Evolutionary conservation across 2,329 filamentous ascomycete species (phyloP), one percentile per base, ranked within the genome.

Genomic region (Aschersonia sp.): DNA sequence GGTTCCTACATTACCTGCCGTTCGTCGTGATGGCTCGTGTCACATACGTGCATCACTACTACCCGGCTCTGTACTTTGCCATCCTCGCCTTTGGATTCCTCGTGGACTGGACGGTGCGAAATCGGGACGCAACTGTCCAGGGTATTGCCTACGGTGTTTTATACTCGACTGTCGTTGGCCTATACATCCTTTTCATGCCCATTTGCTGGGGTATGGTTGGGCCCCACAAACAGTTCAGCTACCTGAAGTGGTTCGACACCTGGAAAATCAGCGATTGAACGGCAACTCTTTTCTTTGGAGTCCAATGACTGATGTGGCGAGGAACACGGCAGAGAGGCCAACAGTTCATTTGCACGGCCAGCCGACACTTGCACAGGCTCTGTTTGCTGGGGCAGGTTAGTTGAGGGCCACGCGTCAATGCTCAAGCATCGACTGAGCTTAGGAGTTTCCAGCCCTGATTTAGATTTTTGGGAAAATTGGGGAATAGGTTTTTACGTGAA

Each of bases 21-120:
- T 98, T 97, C 67, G 79, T 95, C 58, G 80, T 92, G 60, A 98
- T 98, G 94, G 92, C 88, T 9, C 87, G 92, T 74, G 92, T 98
- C 51, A 98, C 92, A 12, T 98, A 98, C 60, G 92, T 98, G 47
- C 92, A 98, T 66, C 92, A 98, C 71, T 98, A 98, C 73, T 98
- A 97, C 66, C 92, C 92, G 9, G 92, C 92, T 8, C 78, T 98
- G 9, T 98, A 97, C 72, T 98, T 97, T 64, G 89, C 92, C 57
- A 95, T 98, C 54, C 72, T 98, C 43, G 79, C 78, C 12, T 79
- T 89, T 52, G 90, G 89, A 47, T 98, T 98, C 75, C 76, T 88
- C 55, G 68, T 85, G 48, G 88, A 97, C 65, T 97, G 87, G 82
- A 72, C 82, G 53, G 78, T 87, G 44, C 76, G 81, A 54, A 81